Conservation (phyloP, 2,329 filamentous ascomycete species). For the Aspergillus pseudoterreus region DNA sequence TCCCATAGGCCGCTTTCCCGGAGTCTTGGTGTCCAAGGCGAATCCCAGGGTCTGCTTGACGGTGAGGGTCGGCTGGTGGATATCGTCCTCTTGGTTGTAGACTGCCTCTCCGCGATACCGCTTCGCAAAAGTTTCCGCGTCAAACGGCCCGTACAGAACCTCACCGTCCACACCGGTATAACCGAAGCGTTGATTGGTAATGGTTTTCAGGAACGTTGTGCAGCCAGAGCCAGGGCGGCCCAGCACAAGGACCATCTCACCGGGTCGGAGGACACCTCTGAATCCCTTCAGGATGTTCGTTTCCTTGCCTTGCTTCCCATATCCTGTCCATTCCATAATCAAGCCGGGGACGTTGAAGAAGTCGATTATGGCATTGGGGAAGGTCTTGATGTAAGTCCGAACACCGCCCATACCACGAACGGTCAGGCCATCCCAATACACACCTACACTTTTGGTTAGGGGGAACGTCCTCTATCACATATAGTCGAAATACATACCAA, state of each 20-base stretch:
- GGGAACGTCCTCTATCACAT: background rate
- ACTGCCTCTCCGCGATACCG: constrained; percentile 76
- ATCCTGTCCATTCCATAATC: constrained; percentile 59
- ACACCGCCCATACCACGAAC: constrained; percentile 72
- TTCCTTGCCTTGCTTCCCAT: constrained; percentile 65
- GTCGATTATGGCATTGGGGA: constrained; percentile 70
- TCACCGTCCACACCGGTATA: constrained; percentile 65
- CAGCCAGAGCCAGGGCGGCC: constrained; percentile 72
- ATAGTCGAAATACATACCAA: constrained; percentile 43
- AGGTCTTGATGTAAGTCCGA: constrained; percentile 69
- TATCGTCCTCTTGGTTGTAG: constrained; percentile 83
- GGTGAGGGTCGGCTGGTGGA: constrained; percentile 79
- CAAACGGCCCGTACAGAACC: constrained; percentile 72
- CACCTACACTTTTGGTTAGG: constrained; percentile 43
- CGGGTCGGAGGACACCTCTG: constrained; percentile 63
- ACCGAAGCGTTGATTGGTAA: constrained; percentile 63
- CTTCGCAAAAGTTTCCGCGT: constrained; percentile 64
- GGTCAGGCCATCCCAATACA: constrained; percentile 73
- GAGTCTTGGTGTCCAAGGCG: constrained; percentile 78
- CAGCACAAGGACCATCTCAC: constrained; percentile 84
- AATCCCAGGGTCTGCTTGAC: constrained; percentile 85
- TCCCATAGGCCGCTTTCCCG: constrained; percentile 72
- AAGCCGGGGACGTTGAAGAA: constrained; percentile 74
- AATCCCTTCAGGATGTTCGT: constrained; percentile 69
- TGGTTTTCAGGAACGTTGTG: constrained; percentile 65